A percentile compares a stretch with the other conserved stretches of the same genome.
phyloP scores from a whole-genome alignment of 148 eudicot genomes.

The Heliosperma pusillum region DNA sequence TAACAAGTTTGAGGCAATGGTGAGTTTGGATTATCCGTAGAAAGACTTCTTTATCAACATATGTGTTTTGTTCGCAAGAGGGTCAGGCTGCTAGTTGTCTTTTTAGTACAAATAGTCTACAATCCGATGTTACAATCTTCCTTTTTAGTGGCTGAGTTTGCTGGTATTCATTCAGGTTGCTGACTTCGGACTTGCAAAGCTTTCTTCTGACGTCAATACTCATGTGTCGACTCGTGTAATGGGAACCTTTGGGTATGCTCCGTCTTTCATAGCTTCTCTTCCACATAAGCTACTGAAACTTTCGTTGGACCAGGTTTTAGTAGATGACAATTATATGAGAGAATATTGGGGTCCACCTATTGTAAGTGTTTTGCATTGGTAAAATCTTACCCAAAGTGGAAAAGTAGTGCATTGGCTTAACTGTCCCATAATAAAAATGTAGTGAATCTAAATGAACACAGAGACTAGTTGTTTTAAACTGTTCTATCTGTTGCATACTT shows the following conservation, averaged over 20 bases:
- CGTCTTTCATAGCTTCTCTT: conserved; percentile 2
- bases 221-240: conserved; percentile 95
- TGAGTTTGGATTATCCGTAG: conserved; percentile 26
- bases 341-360: background rate
- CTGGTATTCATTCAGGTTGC: conserved; percentile 63
- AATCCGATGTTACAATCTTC: background rate
- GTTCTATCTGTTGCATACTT: background rate
- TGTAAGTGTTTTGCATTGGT: background rate
- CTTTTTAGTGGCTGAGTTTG: background rate
- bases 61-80: conserved; percentile 7
- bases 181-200: conserved; percentile 94
- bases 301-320: background rate
- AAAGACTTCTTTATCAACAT: background rate
- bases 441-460: background rate
- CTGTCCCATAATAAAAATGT: background rate
- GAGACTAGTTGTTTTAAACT: background rate
- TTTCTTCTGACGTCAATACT: conserved; percentile 74
- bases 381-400: background rate
- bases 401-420: background rate
- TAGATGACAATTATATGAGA: background rate
- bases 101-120: background rate
- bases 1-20: conserved; percentile 91
- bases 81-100: background rate
- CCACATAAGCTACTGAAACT: background rate
- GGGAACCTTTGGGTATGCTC: conserved; percentile 96